phyloP scores from a whole-genome alignment of 2,329 filamentous ascomycete genomes.

The Colletotrichum incanum region DNA sequence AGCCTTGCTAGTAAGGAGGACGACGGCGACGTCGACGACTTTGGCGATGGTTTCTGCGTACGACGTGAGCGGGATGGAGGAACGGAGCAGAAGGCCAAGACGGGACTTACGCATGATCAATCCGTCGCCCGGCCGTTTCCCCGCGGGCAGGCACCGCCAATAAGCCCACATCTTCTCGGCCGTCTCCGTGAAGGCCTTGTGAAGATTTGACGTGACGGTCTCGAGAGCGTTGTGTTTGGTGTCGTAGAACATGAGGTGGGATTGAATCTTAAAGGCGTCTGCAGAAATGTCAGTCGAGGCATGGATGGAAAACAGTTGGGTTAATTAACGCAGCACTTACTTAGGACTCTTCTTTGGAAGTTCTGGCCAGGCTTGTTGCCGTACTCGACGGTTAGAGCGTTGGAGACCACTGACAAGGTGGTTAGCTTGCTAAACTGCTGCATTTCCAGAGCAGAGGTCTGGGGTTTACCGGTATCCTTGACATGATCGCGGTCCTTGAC shows the following conservation, averaged over 20 bases:
- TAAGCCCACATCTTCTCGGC: slow-evolving; percentile 83
- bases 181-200: slow-evolving; percentile 81
- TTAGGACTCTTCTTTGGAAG: slow-evolving; percentile 85
- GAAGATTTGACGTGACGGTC: slow-evolving; percentile 82
- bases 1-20: slow-evolving; percentile 73
- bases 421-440: not conserved
- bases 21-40: slow-evolving; percentile 75
- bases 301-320: not conserved
- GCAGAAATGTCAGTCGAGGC: slow-evolving; percentile 34
- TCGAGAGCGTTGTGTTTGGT: slow-evolving; percentile 80
- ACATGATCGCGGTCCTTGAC: slow-evolving; percentile 75
- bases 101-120: slow-evolving; percentile 73
- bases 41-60: slow-evolving; percentile 74
- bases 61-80: not conserved
- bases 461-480: slow-evolving; percentile 65
- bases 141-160: slow-evolving; percentile 69
- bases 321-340: slow-evolving; percentile 56
- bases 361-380: slow-evolving; percentile 80
- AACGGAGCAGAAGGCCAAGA: not conserved
- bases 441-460: not conserved
- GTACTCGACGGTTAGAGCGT: slow-evolving; percentile 86
- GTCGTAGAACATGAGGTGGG: slow-evolving; percentile 88
- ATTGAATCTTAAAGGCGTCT: slow-evolving; percentile 86
- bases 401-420: slow-evolving; percentile 66
- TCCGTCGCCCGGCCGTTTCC: slow-evolving; percentile 68